Conservation (phyloP, 805 yeast genomes). For the Brettanomyces custersianus region DNA sequence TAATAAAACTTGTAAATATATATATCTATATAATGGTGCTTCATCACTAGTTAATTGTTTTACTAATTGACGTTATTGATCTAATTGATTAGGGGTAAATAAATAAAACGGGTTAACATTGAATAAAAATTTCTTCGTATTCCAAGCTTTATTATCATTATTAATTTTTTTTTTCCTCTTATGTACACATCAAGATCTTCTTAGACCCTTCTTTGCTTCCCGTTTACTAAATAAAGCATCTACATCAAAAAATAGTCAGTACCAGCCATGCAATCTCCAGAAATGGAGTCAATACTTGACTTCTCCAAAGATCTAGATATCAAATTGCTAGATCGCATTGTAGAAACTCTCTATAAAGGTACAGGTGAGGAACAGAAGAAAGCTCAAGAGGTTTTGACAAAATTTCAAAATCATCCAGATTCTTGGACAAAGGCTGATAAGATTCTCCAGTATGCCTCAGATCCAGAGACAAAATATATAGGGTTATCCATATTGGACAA, state of each 20-base stretch:
- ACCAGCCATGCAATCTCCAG: not conserved
- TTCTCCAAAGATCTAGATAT: conserved; percentile 80
- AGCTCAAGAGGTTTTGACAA: conserved; percentile 64
- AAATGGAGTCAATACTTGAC: conserved; percentile 83
- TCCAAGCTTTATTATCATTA: too few relatives aligned
- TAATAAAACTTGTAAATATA: too few relatives aligned
- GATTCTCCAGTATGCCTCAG: conserved; percentile 67
- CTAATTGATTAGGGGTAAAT: too few relatives aligned
- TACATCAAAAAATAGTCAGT: not conserved
- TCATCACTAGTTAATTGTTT: too few relatives aligned
- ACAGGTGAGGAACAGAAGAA: conserved; percentile 62
- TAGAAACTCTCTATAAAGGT: conserved; percentile 75
- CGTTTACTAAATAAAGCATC: too few relatives aligned
- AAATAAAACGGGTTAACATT: too few relatives aligned
- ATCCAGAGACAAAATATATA: conserved; percentile 85
- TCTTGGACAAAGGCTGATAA: conserved; percentile 93
- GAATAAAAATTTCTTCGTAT: too few relatives aligned
- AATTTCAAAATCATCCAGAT: conserved; percentile 89
- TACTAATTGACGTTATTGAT: too few relatives aligned
- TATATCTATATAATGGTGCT: too few relatives aligned
- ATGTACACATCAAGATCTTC: too few relatives aligned
- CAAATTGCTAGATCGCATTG: conserved; percentile 70
- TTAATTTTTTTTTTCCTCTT: too few relatives aligned
- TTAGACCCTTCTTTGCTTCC: too few relatives aligned
- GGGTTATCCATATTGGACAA: conserved; percentile 87